Evolutionary conservation across 768 basidiomycete species (phyloP).

Genomic region (Termitomyces sp.): DNA sequence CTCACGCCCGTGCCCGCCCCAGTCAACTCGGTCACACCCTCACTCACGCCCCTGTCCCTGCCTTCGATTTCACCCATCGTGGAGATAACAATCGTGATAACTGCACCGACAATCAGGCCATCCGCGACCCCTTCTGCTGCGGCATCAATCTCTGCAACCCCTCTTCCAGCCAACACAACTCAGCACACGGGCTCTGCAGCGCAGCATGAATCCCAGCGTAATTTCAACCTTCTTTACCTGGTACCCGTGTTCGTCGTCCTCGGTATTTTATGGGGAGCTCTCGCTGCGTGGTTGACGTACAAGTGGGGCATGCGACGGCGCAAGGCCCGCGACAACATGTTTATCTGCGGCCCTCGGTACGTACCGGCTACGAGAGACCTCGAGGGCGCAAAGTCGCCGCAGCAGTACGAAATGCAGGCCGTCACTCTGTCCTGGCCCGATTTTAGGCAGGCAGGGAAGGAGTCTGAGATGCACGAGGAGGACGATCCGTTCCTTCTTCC

Average conservation of each 20-base stretch:
- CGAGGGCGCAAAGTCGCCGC: slow-evolving; percentile 11
- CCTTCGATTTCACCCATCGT: slow-evolving; percentile 2
- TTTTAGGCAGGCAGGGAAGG: background rate
- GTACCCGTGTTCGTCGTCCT: slow-evolving; percentile 25
- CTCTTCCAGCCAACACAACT: slow-evolving; percentile 2
- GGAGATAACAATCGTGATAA: background rate
- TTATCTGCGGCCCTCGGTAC: slow-evolving; percentile 18
- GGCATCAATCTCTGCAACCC: slow-evolving; percentile 8
- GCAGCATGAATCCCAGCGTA: background rate
- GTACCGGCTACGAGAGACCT: slow-evolving; percentile 15
- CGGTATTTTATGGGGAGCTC: slow-evolving; percentile 23
- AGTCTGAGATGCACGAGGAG: background rate
- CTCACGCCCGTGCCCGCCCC: background rate
- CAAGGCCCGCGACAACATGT: slow-evolving; percentile 6
- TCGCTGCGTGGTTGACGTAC: slow-evolving; percentile 29
- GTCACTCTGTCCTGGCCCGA: slow-evolving; percentile 13
- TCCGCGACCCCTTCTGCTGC: background rate
- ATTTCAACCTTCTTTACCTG: slow-evolving; percentile 17
- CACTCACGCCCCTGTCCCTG: background rate
- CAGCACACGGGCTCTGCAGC: slow-evolving; percentile 1
- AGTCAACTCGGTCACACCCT: background rate
- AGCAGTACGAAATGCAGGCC: slow-evolving; percentile 6
- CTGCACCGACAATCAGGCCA: background rate
- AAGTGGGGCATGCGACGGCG: slow-evolving; percentile 24
- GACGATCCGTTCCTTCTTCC: slow-evolving; percentile 20